Percentiles rank a stretch among this genome's conserved stretches.
Conservation (phyloP, 1,284 basidiomycete genomes). For the Boletus sp. region DNA sequence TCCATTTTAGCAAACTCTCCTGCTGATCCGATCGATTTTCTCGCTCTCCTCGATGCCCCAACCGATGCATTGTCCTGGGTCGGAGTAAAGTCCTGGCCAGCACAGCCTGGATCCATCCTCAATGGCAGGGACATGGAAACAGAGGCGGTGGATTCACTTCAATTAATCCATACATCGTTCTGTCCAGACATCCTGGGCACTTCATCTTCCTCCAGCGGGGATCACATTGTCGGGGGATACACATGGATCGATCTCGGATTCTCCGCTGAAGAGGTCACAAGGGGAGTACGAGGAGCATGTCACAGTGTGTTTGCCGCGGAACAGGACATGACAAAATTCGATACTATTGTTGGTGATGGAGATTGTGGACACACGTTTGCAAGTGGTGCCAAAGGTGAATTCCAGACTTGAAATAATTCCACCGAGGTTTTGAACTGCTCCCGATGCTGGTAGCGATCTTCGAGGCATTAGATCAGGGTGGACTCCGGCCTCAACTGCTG, state of each 20-base stretch:
- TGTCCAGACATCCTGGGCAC: background rate
- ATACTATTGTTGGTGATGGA: slow-evolving; percentile 39
- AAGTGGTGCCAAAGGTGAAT: slow-evolving; percentile 27
- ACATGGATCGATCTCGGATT: slow-evolving; percentile 16
- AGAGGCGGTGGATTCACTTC: slow-evolving; percentile 10
- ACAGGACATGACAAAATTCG: slow-evolving; percentile 39
- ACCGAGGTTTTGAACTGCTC: background rate
- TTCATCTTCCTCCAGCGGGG: background rate
- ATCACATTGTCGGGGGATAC: background rate
- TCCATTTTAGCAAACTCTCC: background rate
- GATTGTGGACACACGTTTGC: slow-evolving; percentile 36
- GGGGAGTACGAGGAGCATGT: slow-evolving; percentile 33
- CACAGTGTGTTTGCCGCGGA: slow-evolving; percentile 36
- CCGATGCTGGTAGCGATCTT: slow-evolving; percentile 6
- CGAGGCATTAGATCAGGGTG: slow-evolving; percentile 2
- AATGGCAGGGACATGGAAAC: background rate
- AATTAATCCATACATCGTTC: slow-evolving; percentile 6
- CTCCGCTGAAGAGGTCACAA: slow-evolving; percentile 16
- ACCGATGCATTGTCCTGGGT: slow-evolving; percentile 40
- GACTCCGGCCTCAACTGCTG: slow-evolving; percentile 2
- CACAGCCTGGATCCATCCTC: background rate
- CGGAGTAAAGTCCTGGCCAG: slow-evolving; percentile 28
- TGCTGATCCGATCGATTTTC: slow-evolving; percentile 20
- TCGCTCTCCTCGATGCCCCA: slow-evolving; percentile 38
- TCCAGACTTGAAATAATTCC: background rate